phyloP scores from a whole-genome alignment of 1,284 basidiomycete genomes.

The Paramarasmius palmivorus region DNA sequence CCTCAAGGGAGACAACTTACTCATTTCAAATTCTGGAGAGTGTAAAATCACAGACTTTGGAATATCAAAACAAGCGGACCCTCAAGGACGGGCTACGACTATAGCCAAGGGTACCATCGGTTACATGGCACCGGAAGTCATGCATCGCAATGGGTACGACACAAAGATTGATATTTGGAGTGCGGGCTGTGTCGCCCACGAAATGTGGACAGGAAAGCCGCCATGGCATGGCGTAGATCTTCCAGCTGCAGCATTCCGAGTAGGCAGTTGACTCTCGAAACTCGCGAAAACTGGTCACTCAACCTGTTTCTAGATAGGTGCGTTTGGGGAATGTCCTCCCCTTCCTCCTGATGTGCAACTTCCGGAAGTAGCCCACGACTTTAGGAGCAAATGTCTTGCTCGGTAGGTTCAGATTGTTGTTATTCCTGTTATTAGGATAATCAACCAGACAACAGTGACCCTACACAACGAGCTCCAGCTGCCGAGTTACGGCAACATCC shows the following conservation, averaged over 20 bases:
- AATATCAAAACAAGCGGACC: conserved; percentile 61
- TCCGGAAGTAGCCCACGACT: conserved; percentile 70
- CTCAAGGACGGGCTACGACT: conserved; percentile 59
- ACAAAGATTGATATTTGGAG: conserved; percentile 81
- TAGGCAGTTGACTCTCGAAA: conserved; percentile 15
- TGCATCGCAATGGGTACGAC: conserved; percentile 57
- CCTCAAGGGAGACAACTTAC: conserved; percentile 80
- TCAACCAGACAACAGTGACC: conserved; percentile 54
- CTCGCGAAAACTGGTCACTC: conserved; percentile 1
- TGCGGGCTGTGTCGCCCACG: conserved; percentile 75
- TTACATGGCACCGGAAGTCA: conserved; percentile 83
- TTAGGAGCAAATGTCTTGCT: conserved; percentile 82
- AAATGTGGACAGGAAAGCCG: conserved; percentile 76
- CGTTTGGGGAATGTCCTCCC: conserved; percentile 81
- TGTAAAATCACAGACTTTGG: conserved; percentile 86
- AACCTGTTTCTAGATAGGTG: conserved; percentile 59
- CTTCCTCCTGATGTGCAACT: conserved; percentile 79
- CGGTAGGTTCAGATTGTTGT: conserved; percentile 46
- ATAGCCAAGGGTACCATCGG: conserved; percentile 72
- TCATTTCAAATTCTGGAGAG: conserved; percentile 70
- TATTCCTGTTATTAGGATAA: too few species aligned
- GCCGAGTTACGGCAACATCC: conserved; percentile 73
- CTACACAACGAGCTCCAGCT: conserved; percentile 78
- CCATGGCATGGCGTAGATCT: conserved; percentile 57
- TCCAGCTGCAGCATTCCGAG: conserved; percentile 39